Evolutionary conservation across 2,329 filamentous ascomycete genomes (phyloP).

Genomic region (Endoconidiophora polonica): DNA sequence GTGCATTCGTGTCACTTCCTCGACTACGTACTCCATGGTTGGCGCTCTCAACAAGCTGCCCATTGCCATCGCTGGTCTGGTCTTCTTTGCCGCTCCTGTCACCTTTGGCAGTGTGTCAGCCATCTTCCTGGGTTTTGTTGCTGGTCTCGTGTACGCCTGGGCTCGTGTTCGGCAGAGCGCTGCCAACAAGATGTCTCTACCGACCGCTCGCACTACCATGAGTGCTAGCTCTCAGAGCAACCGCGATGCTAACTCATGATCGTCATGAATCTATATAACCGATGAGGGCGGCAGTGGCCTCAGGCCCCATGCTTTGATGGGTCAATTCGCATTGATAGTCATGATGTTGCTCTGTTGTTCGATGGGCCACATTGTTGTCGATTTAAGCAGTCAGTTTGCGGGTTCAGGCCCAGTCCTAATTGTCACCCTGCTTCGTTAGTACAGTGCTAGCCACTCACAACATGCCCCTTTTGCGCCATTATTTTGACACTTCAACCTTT

Average conservation of each 20-base stretch:
- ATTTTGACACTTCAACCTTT: no score
- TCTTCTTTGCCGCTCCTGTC: conserved; percentile 91
- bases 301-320: background rate
- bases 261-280: background rate
- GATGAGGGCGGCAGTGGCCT: background rate
- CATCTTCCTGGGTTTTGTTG: conserved; percentile 80
- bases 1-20: conserved; percentile 95
- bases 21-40: conserved; percentile 97
- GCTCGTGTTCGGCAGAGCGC: conserved; percentile 69
- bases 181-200: conserved; percentile 45
- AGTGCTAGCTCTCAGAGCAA: conserved; percentile 86
- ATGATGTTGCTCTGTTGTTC: background rate
- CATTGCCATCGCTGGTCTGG: conserved; percentile 74
- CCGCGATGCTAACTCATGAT: conserved; percentile 54
- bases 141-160: conserved; percentile 77
- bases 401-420: no score
- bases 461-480: no score
- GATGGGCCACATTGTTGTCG: no score
- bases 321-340: background rate
- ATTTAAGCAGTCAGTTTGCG: no score
- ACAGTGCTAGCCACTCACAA: no score
- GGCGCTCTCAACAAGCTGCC: conserved; percentile 96
- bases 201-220: conserved; percentile 51
- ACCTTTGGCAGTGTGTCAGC: conserved; percentile 85
- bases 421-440: no score